A percentile compares a stretch with the other conserved stretches of the same genome.
phyloP scores from a whole-genome alignment of 805 yeast species.

The Maudiozyma barnettii region DNA sequence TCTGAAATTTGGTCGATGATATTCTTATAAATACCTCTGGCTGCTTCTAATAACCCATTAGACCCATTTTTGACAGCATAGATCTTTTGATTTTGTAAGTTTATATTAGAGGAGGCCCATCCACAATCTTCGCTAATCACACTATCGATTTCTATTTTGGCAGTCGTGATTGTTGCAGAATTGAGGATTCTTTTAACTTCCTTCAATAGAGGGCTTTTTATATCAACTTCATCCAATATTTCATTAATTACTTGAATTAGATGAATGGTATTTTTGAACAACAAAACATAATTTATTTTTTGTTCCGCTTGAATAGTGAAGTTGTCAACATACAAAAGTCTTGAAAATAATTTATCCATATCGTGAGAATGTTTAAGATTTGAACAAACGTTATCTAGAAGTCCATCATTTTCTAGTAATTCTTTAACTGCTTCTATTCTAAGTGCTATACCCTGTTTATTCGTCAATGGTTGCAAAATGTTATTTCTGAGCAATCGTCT shows the following conservation, averaged over 20 bases:
- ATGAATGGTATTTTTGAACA: conserved; percentile 31
- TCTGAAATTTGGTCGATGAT: conserved; percentile 31
- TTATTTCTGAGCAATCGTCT: conserved; percentile 33
- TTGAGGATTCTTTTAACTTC: conserved; percentile 27
- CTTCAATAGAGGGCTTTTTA: conserved; percentile 14
- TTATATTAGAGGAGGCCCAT: conserved; percentile 34
- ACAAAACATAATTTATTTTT: conserved; percentile 34
- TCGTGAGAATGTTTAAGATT: conserved; percentile 29
- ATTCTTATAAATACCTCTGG: conserved; percentile 34
- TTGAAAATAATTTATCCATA: conserved; percentile 34
- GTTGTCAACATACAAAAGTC: conserved; percentile 26
- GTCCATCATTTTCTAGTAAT: conserved; percentile 15
- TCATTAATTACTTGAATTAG: conserved; percentile 12
- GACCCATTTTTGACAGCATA: conserved; percentile 37
- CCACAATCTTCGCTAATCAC: conserved; percentile 35
- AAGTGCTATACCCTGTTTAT: conserved; percentile 27
- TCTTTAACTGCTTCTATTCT: conserved; percentile 34
- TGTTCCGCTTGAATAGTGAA: conserved; percentile 25
- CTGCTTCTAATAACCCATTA: conserved; percentile 38
- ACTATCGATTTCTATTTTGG: conserved; percentile 23
- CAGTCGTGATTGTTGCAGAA: conserved; percentile 16
- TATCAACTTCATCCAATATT: conserved; percentile 7
- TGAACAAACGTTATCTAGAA: conserved; percentile 11
- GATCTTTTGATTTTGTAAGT: conserved; percentile 36
- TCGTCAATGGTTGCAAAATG: conserved; percentile 41